Base-by-base conservation (phyloP, 202 grass and related monocot genomes). In the Zizania palustris region DNA sequence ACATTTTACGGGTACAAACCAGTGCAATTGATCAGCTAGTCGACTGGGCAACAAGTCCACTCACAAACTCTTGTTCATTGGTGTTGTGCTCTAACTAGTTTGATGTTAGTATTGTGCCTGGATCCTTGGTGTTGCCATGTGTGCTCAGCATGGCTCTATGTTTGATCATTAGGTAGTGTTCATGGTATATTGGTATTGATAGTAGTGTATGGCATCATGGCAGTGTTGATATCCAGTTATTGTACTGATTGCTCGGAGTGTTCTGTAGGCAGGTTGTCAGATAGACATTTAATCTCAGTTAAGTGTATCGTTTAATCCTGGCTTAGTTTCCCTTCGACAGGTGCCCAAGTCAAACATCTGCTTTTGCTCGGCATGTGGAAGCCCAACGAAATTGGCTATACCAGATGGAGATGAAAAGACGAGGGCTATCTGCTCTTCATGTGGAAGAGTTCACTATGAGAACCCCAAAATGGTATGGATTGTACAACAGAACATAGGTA, bases 321-420 rank as follows among this genome's bases (percentile, higher is more conserved):
- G 20, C 45, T 55, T 6, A 68, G 8, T 8, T 6, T 53, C 57
- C 45, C 36, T 68, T 80, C 53, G 54, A 5, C 73, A 97, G 95
- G 67, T 87, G 61, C 80, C 87, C 21, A 94, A 92, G 55, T 84
- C 89, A 21, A 97, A 91, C 69, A 86, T 94, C 10, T 44, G 28
- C 16, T 94, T 92, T 42, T 97, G 95, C 40, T 80, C 84, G 60
- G 74, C 80, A 22, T 97, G 95, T 78, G 95, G 95, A 66, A 92
- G 81, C 50, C 91, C 87, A 1, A 97, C 95, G 0, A 97, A 97
- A 72, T 28, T 90, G 71, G 67, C 81, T 11, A 41, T 97, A 40
- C 95, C 95, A 34, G 91, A 97, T 20, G 94, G 94, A 37, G 94
- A 97, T 56, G 94, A 97, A 74, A 97, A 94, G 82, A 81, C 90